Percentiles rank a stretch among this genome's conserved stretches.
phyloP scores from a whole-genome alignment of 129 eudicot genomes.

The Calendula officinalis region DNA sequence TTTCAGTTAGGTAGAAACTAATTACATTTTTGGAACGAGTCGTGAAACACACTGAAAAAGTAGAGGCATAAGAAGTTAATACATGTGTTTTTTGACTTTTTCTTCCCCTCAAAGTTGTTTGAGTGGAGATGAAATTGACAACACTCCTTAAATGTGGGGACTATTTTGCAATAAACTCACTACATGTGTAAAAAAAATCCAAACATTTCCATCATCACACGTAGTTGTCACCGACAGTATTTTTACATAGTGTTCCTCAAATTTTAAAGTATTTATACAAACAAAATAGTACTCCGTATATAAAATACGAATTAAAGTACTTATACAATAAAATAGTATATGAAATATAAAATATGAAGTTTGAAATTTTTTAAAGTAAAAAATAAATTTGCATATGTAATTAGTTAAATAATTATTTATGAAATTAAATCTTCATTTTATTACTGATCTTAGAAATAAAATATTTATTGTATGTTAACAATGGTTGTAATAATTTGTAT shows the following conservation, averaged over 20 bases:
- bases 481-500: no score
- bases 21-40: neutral
- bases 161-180: neutral
- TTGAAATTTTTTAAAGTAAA: no score
- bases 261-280: no score
- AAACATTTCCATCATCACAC: neutral
- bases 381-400: no score
- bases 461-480: no score
- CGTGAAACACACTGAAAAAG: slow-evolving; percentile 1
- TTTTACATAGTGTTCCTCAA: neutral
- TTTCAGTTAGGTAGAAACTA: neutral
- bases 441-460: no score
- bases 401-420: no score
- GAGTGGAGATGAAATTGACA: slow-evolving; percentile 1
- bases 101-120: neutral
- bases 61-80: neutral
- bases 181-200: slow-evolving; percentile 18
- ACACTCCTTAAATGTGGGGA: neutral
- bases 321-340: no score
- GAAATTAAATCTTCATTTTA: no score
- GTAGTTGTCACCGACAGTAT: slow-evolving; percentile 21
- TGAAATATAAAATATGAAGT: no score
- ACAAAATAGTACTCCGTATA: no score
- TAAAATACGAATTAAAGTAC: no score
- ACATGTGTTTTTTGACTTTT: neutral